phyloP scores from a whole-genome alignment of 1,284 basidiomycete species.

The Ganoderma sp. region DNA sequence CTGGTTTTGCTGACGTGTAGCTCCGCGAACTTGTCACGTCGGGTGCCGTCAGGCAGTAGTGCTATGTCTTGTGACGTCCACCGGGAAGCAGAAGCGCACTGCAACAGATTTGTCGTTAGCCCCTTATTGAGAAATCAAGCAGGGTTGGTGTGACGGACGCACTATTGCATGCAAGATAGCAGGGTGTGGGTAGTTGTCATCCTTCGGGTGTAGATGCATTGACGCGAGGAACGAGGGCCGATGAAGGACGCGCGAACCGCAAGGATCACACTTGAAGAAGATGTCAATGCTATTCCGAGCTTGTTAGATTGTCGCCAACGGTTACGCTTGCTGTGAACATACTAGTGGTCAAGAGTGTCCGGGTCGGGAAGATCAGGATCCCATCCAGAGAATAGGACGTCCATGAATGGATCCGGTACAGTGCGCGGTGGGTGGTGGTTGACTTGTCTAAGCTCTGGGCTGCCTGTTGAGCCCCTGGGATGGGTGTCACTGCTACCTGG shows the following conservation, averaged over 20 bases:
- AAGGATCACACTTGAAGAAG: conserved; percentile 84
- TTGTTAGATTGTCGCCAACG: conserved; percentile 43
- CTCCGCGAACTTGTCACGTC: conserved; percentile 81
- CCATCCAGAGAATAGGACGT: conserved; percentile 77
- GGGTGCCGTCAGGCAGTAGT: conserved; percentile 70
- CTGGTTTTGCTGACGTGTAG: conserved; percentile 85
- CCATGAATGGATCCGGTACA: conserved; percentile 54
- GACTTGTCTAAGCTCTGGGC: conserved; percentile 51
- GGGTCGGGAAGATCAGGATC: conserved; percentile 82
- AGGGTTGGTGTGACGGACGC: conserved; percentile 23
- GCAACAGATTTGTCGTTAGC: conserved; percentile 23
- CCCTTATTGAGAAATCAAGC: conserved; percentile 3
- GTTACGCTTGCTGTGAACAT: conserved; percentile 36
- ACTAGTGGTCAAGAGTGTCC: conserved; percentile 75
- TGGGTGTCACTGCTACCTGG: conserved; percentile 50
- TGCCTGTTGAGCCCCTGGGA: conserved; percentile 54
- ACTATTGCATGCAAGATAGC: conserved; percentile 84
- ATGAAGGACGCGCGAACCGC: conserved; percentile 79
- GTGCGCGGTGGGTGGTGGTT: conserved; percentile 17
- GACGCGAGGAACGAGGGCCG: conserved; percentile 78
- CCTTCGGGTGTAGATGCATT: conserved; percentile 75
- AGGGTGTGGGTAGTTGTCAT: conserved; percentile 80
- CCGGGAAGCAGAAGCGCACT: conserved; percentile 85
- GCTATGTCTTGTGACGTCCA: conserved; percentile 76
- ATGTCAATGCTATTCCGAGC: conserved; percentile 76